Evolutionary conservation across 352 stramenopile species (phyloP).

Genomic region (Globisporangium okanoganense): DNA sequence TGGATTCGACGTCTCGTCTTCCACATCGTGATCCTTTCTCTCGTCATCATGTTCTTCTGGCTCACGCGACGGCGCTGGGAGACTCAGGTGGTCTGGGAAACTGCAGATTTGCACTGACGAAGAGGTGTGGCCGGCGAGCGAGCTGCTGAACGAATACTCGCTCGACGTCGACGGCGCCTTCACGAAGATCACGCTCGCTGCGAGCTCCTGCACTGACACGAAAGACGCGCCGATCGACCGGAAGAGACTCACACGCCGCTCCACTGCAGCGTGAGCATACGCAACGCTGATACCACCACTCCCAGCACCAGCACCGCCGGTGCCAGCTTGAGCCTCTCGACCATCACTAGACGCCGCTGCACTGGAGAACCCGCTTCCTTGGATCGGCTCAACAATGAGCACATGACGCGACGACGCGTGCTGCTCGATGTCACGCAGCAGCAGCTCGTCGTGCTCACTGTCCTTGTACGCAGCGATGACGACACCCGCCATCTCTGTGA

Average conservation of each 20-base stretch:
- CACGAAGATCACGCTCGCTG: conserved; percentile 79
- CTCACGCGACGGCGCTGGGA: conserved; percentile 20
- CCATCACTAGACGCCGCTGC: conserved; percentile 48
- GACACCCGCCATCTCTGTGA: conserved; percentile 70
- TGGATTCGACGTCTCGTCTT: conserved; percentile 6
- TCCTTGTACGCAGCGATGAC: conserved; percentile 59
- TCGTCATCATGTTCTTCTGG: conserved; percentile 20
- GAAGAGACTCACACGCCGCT: conserved; percentile 59
- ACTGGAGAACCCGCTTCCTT: conserved; percentile 51
- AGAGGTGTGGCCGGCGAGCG: conserved; percentile 44
- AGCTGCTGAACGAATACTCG: conserved; percentile 64
- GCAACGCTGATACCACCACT: not conserved
- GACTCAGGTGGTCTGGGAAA: conserved; percentile 68
- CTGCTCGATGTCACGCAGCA: conserved; percentile 57
- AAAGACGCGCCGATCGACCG: conserved; percentile 62
- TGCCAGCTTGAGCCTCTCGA: conserved; percentile 16
- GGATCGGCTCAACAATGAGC: conserved; percentile 57
- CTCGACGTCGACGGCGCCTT: conserved; percentile 51
- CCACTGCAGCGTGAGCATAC: conserved; percentile 24
- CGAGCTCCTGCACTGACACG: conserved; percentile 77
- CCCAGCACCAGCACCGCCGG: not conserved
- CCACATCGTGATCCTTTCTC: not conserved
- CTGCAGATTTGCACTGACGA: conserved; percentile 53
- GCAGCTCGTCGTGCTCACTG: conserved; percentile 40
- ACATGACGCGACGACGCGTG: conserved; percentile 43